Base-by-base conservation (phyloP, 352 stramenopile genomes). In the Halophytophthora batemanensis region DNA sequence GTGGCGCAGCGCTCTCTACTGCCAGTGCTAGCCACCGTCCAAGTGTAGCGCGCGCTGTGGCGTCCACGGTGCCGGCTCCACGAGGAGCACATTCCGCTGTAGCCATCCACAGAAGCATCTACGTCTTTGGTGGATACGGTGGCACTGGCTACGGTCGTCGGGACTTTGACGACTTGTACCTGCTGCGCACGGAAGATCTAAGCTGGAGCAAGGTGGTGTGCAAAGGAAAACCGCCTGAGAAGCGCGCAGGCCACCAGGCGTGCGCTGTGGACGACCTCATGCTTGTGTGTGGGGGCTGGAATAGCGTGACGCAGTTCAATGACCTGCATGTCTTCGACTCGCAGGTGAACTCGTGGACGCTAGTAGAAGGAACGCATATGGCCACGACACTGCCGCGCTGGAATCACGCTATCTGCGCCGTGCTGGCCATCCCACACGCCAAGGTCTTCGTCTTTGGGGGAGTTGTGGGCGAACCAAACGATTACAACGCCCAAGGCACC, bases 361-460 rank as follows among this genome's bases (percentile, higher is more conserved):
- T 71, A 21, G 68, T 95, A 12, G 87, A 95, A 43, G 80, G 78
- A 7, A 49, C 56, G 2, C 81, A 90, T 51, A 90, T 91, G 80
- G 77, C 65, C 3, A 83, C 64, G 28, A 60, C 72, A n/a, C 50
- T 88, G 45, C 83, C 85, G n/a, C 84, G 94, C n/a, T 98, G 96
- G 96, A 98, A 98, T 60, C 95, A 98, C 59, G 74, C 92, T 15
- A 82, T 87, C 7, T 93, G 96, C 45, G 89, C 87, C 12, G 93
- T 98, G 18, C 77, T 96, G 21, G 94, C 96, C 29, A 97, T 99
- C 40, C 96, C 96, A 7, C 74, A 98, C 55, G 95, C 89, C 56
- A 98, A 98, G 46, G 76, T 99, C 11, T 98, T 98, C 61, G 75
- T 97, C 15, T 99, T 98, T 66, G 96, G 96, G n/a, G 96, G 96